phyloP scores from a whole-genome alignment of 2,329 filamentous ascomycete genomes.

The Dactylonectria estremocensis region DNA sequence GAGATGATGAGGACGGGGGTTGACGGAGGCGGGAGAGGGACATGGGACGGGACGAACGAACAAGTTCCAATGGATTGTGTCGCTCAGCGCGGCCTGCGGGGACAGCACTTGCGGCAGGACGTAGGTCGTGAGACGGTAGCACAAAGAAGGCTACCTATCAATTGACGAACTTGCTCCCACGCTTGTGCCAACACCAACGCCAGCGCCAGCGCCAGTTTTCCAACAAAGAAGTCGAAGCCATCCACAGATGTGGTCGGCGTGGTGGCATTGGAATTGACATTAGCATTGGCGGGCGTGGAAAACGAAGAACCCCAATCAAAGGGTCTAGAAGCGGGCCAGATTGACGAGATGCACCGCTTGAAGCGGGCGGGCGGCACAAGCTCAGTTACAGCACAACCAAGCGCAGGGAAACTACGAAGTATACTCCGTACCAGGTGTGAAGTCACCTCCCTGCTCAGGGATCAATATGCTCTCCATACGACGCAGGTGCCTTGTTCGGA shows the following conservation, averaged over 20 bases:
- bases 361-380: slow-evolving; percentile 34
- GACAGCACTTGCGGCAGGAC: slow-evolving; percentile 3
- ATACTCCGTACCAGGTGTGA: not conserved
- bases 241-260: not conserved
- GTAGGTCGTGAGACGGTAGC: not conserved
- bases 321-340: slow-evolving; percentile 47
- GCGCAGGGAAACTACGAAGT: not conserved
- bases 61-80: slow-evolving; percentile 5
- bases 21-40: slow-evolving; percentile 3
- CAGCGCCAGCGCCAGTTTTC: not conserved
- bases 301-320: slow-evolving; percentile 40
- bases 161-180: not conserved
- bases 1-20: slow-evolving; percentile 9
- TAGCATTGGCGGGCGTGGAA: not conserved
- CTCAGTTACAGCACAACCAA: not conserved
- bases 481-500: not conserved
- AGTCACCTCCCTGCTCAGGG: slow-evolving; percentile 6
- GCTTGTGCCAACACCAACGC: not conserved
- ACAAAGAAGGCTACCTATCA: not conserved
- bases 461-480: slow-evolving; percentile 1
- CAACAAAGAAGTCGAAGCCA: not conserved
- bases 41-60: slow-evolving; percentile 22
- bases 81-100: not conserved
- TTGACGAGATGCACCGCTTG: slow-evolving; percentile 47
- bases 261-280: not conserved